These are phyloP conservation scores for Tilletia setariae DNA, from an alignment of 1,284 basidiomycete genomes.

Conservation along the genomic window DNA sequence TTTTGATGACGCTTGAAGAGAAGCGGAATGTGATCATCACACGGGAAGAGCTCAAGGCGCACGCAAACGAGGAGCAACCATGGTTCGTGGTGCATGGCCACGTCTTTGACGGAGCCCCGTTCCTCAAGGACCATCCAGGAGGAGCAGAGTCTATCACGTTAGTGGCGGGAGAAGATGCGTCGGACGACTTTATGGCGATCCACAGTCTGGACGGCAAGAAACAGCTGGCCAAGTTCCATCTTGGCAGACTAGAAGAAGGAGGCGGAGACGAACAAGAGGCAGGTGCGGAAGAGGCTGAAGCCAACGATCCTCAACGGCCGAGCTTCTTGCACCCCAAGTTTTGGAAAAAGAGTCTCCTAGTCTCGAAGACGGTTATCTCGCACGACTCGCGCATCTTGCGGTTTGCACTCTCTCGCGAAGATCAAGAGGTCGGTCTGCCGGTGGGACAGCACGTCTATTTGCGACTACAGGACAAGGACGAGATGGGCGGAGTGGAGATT, in stretches of 20 bases:
- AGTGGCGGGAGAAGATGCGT: constrained; percentile 65
- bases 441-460: constrained; percentile 65
- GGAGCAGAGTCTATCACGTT: constrained; percentile 64
- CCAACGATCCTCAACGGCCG: constrained; percentile 35
- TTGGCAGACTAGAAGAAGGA: constrained; percentile 30
- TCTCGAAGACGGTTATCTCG: constrained; percentile 58
- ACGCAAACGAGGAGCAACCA: constrained; percentile 58
- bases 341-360: constrained; percentile 62
- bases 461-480: constrained; percentile 46
- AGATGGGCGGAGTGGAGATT: constrained; percentile 55
- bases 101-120: constrained; percentile 61
- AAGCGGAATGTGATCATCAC: constrained; percentile 59
- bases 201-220: constrained; percentile 61
- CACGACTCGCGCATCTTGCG: constrained; percentile 63
- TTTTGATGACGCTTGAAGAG: constrained; percentile 32
- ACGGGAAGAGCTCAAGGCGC: constrained; percentile 59
- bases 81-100: constrained; percentile 67
- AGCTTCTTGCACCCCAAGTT: constrained; percentile 60
- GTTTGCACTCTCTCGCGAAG: constrained; percentile 59
- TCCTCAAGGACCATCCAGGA: constrained; percentile 66
- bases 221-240: constrained; percentile 59
- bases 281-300: constrained; percentile 21
- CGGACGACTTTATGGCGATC: constrained; percentile 66
- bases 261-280: background rate
- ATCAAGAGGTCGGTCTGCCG: constrained; percentile 63